A percentile compares a stretch with the other conserved stretches of the same genome.
phyloP scores from a whole-genome alignment of 257 asterid genomes.

The Craterostigma plantagineum region DNA sequence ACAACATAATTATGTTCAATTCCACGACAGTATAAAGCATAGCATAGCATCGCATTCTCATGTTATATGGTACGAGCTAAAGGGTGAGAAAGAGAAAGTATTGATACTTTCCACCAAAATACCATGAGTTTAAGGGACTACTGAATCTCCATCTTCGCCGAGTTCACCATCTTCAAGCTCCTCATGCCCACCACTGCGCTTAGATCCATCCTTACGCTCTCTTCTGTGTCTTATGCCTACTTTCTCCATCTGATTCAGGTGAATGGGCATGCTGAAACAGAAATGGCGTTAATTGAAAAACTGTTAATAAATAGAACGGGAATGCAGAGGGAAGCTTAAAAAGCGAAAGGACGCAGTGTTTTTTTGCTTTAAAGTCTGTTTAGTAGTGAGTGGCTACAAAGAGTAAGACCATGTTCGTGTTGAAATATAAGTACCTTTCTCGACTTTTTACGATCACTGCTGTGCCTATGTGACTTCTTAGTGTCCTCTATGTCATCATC shows the following conservation, averaged over 20 bases:
- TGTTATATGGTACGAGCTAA: not conserved
- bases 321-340: not conserved
- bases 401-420: no score
- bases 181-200: constrained; percentile 44
- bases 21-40: no score
- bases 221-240: constrained; percentile 61
- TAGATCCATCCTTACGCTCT: constrained; percentile 55
- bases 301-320: no score
- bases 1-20: no score
- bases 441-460: constrained; percentile 88
- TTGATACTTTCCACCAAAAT: not conserved
- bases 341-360: no score
- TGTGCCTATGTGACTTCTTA: constrained; percentile 72
- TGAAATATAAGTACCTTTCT: constrained; percentile 40
- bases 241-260: constrained; percentile 84
- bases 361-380: no score
- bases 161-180: constrained; percentile 99
- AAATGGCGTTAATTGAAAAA: not conserved
- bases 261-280: constrained; percentile 58
- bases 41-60: no score
- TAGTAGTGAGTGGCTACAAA: no score
- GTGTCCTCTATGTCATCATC: constrained; percentile 72
- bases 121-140: constrained; percentile 14
- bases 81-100: not conserved
- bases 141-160: constrained; percentile 92